These are phyloP conservation scores for Collybia mongolica DNA, from an alignment of 768 basidiomycete species.

Conservation along the genomic window DNA sequence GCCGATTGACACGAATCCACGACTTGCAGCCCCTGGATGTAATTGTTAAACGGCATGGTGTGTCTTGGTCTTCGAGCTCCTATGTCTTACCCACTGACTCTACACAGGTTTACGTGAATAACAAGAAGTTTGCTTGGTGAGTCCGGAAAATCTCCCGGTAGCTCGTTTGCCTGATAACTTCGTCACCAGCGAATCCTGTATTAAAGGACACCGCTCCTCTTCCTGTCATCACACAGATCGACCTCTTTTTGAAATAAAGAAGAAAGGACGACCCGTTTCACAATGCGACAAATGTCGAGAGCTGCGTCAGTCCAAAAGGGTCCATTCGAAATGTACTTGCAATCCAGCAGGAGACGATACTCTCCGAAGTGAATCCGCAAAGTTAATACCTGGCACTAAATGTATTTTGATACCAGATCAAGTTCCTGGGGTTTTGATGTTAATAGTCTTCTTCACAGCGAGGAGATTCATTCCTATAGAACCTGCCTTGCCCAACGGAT, in stretches of 20 bases:
- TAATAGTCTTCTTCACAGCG: constrained; percentile 32
- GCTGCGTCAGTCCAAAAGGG: constrained; percentile 72
- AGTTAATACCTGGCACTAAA: constrained; percentile 36
- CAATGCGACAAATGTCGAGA: constrained; percentile 87
- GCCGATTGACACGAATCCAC: too few species aligned
- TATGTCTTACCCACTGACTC: too few species aligned
- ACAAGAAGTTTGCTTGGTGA: constrained; percentile 76
- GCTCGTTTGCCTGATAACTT: constrained; percentile 6
- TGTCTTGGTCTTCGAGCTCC: too few species aligned
- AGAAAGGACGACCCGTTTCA: constrained; percentile 89
- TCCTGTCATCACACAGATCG: constrained; percentile 84
- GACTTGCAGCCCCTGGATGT: too few species aligned
- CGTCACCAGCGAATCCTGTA: constrained; percentile 76
- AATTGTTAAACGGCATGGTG: too few species aligned
- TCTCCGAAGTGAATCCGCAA: constrained; percentile 22
- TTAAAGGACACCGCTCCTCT: constrained; percentile 92
- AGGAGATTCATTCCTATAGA: constrained; percentile 68
- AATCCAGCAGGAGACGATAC: constrained; percentile 36
- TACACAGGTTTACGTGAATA: constrained; percentile 68
- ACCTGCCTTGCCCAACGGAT: constrained; percentile 73
- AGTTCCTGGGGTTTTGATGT: neutral
- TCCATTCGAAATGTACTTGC: constrained; percentile 84
- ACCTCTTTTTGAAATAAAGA: constrained; percentile 91
- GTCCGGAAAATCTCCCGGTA: constrained; percentile 11
- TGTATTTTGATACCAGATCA: constrained; percentile 24